These are phyloP conservation scores for Luffa acutangula DNA, from an alignment of 306 rosid genomes.

Conservation along the genomic window DNA sequence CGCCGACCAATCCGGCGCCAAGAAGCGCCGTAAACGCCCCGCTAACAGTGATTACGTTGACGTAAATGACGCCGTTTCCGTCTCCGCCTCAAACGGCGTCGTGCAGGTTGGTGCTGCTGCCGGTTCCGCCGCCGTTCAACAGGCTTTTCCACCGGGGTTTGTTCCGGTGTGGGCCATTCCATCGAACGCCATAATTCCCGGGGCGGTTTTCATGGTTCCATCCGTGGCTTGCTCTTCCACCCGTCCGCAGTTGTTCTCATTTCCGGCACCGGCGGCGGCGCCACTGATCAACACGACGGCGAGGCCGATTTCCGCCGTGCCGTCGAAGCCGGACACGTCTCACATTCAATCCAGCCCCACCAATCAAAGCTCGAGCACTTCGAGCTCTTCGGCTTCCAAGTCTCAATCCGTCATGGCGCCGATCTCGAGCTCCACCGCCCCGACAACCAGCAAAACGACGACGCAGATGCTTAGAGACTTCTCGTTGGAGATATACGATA, in stretches of 20 bases:
- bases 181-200: constrained; percentile 42
- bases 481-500: constrained; percentile 58
- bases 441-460: neutral
- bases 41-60: constrained; percentile 36
- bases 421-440: constrained; percentile 12
- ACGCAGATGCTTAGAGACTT: constrained; percentile 50
- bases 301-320: constrained; percentile 48
- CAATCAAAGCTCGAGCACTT: neutral
- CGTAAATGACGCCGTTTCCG: constrained; percentile 42
- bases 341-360: constrained; percentile 15
- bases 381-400: constrained; percentile 16
- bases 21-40: constrained; percentile 46
- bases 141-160: constrained; percentile 28
- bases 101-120: constrained; percentile 8
- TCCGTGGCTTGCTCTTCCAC: constrained; percentile 26
- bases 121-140: constrained; percentile 17
- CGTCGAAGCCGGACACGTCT: constrained; percentile 27
- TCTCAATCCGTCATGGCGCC: constrained; percentile 22
- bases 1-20: constrained; percentile 25
- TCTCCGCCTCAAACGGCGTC: constrained; percentile 37
- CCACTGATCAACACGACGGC: constrained; percentile 25
- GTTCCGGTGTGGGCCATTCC: constrained; percentile 74
- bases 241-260: constrained; percentile 43
- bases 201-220: constrained; percentile 41
- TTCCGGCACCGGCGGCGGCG: constrained; percentile 15